Conservation (phyloP, 495 filamentous ascomycete species). For the Aspergillus sparsus region DNA sequence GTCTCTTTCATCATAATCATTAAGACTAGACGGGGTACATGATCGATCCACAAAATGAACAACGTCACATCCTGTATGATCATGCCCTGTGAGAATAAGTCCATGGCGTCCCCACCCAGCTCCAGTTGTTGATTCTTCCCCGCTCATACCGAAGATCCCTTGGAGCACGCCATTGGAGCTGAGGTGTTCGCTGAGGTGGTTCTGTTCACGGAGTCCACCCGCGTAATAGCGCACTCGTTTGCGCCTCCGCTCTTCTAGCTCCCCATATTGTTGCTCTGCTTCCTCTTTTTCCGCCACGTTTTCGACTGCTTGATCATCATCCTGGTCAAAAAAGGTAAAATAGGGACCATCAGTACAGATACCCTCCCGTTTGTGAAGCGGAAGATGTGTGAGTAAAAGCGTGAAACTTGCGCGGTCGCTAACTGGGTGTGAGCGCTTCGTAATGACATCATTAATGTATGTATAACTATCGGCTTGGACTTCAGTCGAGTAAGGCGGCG, state of each 20-base stretch:
- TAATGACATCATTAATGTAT: conserved; percentile 73
- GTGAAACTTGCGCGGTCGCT: conserved; percentile 69
- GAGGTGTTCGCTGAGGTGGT: conserved; percentile 73
- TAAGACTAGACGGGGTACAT: background rate
- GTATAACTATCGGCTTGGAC: conserved; percentile 72
- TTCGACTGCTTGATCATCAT: conserved; percentile 33
- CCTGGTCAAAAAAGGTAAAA: conserved; percentile 66
- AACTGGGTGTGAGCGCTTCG: conserved; percentile 62
- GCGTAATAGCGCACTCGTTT: conserved; percentile 34
- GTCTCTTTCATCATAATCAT: conserved; percentile 7
- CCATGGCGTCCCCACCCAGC: conserved; percentile 65
- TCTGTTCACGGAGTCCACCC: conserved; percentile 84
- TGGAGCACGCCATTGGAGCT: conserved; percentile 66
- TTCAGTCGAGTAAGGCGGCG: conserved; percentile 62
- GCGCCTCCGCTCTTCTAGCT: too few species aligned
- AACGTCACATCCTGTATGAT: conserved; percentile 90
- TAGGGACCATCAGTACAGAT: conserved; percentile 82
- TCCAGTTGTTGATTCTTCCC: conserved; percentile 50
- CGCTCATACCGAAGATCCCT: conserved; percentile 76
- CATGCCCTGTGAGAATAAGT: conserved; percentile 86
- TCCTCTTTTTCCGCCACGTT: conserved; percentile 22
- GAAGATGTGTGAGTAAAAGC: conserved; percentile 86
- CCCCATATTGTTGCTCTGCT: too few species aligned
- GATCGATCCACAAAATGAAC: conserved; percentile 72
- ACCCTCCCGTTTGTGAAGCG: conserved; percentile 78